Percentiles rank a stretch among this genome's conserved stretches.
These are phyloP conservation scores for Cyclocybe aegerita DNA, from an alignment of 768 basidiomycete species.

Conservation along the genomic window DNA sequence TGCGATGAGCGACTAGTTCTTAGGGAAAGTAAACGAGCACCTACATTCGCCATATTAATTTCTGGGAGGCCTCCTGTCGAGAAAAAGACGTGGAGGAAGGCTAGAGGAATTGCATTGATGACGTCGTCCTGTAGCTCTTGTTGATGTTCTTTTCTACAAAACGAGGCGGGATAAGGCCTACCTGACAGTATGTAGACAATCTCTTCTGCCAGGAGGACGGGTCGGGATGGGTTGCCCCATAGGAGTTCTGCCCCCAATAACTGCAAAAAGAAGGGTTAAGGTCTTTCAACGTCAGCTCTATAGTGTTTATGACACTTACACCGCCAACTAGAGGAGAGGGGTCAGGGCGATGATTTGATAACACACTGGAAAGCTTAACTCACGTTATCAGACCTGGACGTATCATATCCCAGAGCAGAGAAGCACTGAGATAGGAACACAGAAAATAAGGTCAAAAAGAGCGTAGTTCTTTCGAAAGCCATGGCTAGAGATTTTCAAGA, in stretches of 20 bases:
- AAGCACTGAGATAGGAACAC: neutral
- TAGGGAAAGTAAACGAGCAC: conserved; percentile 8
- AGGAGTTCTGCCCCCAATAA: conserved; percentile 62
- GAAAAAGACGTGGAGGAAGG: conserved; percentile 68
- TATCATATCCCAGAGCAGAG: conserved; percentile 27
- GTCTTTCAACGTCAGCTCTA: neutral
- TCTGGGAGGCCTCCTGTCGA: conserved; percentile 60
- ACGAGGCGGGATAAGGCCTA: conserved; percentile 11
- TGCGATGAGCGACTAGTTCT: neutral
- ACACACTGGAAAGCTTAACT: conserved; percentile 6
- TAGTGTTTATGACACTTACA: conserved; percentile 14
- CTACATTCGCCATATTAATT: conserved; percentile 68
- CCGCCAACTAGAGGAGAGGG: conserved; percentile 21
- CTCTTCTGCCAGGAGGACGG: conserved; percentile 47
- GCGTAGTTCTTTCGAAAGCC: conserved; percentile 6
- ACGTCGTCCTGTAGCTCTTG: conserved; percentile 48
- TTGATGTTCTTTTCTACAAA: neutral
- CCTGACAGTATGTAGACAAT: conserved; percentile 53
- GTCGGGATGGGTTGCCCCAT: conserved; percentile 47
- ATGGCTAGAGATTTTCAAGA: neutral
- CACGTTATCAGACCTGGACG: conserved; percentile 38
- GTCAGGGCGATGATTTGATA: too few species aligned
- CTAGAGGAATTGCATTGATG: conserved; percentile 67
- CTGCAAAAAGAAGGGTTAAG: conserved; percentile 16
- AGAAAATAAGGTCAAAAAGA: neutral